Evolutionary conservation across 192 early-diverging fungal species (phyloP), one percentile per base, ranked within the genome.

Genomic region (Coemansia furcata): DNA sequence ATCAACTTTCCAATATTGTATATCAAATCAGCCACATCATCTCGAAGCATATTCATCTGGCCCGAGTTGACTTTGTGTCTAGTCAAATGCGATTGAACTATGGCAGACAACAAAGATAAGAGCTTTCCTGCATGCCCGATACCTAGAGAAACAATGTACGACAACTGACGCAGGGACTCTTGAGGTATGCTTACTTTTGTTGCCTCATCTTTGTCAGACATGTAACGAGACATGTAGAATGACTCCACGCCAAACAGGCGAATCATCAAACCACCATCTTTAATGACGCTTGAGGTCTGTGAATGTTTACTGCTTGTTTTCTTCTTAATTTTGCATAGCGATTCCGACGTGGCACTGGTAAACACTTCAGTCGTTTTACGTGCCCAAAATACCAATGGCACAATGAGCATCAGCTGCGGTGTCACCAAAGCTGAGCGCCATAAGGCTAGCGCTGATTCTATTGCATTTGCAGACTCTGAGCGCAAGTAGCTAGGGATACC

Each of bases 231-330:
- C 39, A 78, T 73, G 49, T 93, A 95, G 4, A 77, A 78, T 29
- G 80, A 19, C 39, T 85, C 84, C 3, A 73, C 84, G 15, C 76
- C 68, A 69, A 87, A 92, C 0, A 91, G 77, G 47, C 92, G 87
- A 44, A 95, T 88, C 42, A 85, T 86, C 1, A 84, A 79, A 17
- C 88, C 71, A 1, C 94, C 92, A 17, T 90, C 92, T 0, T 37
- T 38, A 38, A 79, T 69, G 19, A 73, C 67, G 47, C 68, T 47
- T 6, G 49, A 39, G 1, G 65, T 66, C 2, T 58, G 54, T 14
- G 40, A 63, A 36, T 67, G 43, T 4, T 10, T 67, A 14, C 66
- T 30, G 6, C 42, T 19, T 30, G 26, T 14, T 0, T 46, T 17
- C 5, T 60, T 62, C 7, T 49, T 17, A 7, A 73, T 68, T 8